Percentiles rank a stretch among this genome's conserved stretches.
Evolutionary conservation across 176 grass and related monocot species (phyloP).

Genomic region (Hyparrhenia diplandra): DNA sequence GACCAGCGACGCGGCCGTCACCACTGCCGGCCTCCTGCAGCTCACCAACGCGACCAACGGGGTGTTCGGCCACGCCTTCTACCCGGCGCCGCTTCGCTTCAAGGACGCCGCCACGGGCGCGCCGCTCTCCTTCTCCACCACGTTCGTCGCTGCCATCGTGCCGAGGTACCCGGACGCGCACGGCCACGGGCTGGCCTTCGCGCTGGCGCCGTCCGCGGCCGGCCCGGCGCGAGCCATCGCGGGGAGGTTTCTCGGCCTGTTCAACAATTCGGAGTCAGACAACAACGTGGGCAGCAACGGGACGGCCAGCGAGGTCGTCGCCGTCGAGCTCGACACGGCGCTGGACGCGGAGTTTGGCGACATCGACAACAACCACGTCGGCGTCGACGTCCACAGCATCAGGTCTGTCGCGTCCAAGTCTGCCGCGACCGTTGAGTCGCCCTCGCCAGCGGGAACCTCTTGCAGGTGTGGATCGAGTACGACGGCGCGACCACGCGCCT

Average conservation of each 20-base stretch:
- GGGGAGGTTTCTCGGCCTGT: constrained; percentile 45
- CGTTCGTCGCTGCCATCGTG: constrained; percentile 51
- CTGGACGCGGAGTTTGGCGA: constrained; percentile 31
- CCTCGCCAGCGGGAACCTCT: background rate
- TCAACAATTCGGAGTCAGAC: constrained; percentile 41
- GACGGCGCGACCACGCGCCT: constrained; percentile 27
- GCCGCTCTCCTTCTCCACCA: constrained; percentile 60
- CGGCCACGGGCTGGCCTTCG: constrained; percentile 67
- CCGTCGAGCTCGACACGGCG: constrained; percentile 70
- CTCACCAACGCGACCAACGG: constrained; percentile 52
- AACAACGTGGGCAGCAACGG: background rate
- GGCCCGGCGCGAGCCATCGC: background rate
- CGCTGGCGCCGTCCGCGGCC: constrained; percentile 27
- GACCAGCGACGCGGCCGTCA: constrained; percentile 9
- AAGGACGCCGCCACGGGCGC: constrained; percentile 26
- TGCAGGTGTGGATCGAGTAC: constrained; percentile 74
- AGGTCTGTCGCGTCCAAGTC: background rate
- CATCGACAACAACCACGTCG: constrained; percentile 61
- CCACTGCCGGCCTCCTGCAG: constrained; percentile 23
- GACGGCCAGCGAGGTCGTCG: constrained; percentile 32
- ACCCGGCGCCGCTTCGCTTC: constrained; percentile 34
- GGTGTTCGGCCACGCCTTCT: constrained; percentile 47
- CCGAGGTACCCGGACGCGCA: constrained; percentile 39
- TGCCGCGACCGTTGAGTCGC: constrained; percentile 9
- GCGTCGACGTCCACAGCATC: constrained; percentile 50